Conservation (phyloP, 441 rosid species). For the Theobroma grandiflorum region DNA sequence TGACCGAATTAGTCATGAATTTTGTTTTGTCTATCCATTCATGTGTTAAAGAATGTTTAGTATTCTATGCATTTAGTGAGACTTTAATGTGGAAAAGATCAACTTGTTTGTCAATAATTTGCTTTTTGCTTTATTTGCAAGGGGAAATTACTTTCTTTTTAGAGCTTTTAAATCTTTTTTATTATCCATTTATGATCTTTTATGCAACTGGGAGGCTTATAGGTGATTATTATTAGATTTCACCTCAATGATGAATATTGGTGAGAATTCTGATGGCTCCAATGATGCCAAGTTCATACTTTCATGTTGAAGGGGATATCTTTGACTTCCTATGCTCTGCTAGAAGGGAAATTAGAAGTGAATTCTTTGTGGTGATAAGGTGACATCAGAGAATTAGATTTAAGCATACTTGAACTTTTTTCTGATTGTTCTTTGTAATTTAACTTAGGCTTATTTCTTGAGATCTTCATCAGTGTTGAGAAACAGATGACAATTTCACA, state of each 20-base stretch:
- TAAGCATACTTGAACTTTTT: slow-evolving; percentile 4
- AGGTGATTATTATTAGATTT: neutral
- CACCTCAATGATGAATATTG: neutral
- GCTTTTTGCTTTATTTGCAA: neutral
- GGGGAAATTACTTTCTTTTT: neutral
- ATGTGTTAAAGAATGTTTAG: neutral
- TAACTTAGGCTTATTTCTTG: neutral
- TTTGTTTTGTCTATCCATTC: neutral
- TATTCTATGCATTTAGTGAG: slow-evolving; percentile 4
- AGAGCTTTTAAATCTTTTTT: neutral
- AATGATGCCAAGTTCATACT: neutral
- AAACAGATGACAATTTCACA: neutral
- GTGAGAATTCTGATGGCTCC: neutral
- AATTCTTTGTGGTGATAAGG: slow-evolving; percentile 6
- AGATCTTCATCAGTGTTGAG: neutral
- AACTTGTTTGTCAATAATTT: neutral
- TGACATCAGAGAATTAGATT: neutral
- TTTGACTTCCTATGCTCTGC: neutral
- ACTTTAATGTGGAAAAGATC: slow-evolving; percentile 2
- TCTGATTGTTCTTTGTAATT: neutral
- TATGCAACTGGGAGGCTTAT: neutral
- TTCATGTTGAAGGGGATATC: neutral
- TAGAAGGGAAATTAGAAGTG: neutral
- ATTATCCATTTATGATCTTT: neutral
- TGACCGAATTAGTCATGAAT: neutral